Base-by-base conservation (phyloP, 257 asterid genomes). In the Forsythia viridissima region DNA sequence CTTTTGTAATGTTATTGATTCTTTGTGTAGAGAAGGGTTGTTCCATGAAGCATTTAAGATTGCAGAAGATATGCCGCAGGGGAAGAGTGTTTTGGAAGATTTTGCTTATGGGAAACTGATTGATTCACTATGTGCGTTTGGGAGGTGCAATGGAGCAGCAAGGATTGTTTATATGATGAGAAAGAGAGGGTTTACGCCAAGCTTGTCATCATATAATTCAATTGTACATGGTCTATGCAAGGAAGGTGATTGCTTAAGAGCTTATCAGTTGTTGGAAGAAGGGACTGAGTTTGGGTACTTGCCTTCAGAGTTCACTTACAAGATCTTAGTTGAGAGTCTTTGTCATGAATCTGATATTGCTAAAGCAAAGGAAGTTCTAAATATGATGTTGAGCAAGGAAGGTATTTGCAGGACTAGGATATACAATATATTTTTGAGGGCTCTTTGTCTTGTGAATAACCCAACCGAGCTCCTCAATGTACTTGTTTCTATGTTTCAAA, bases 131-230 rank as follows among this genome's bases (percentile, higher is more conserved):
- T 89, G 97, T 84, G 85, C 79, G 75, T 90, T 82, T 67, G 91
- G 88, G 80, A 90, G 91, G 91, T 90, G 85, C 81, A 95, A 93
- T 70, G 99, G 92, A 40, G 98, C 96, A 75, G 97, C 98, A 0
- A 89, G 99, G 84, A 85, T 93, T 77, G 90, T 92, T 55, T 93
- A 95, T 76, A 87, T 95, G 81, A 95, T 95, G 98, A 92, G 90
- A 57, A 93, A 89, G 89, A 87, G 87, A 82, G 96, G 97, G 6
- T 59, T 86, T 5, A 21, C 43, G n/a, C 98, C 97, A 1, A 85
- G 96, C 75, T 76, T 84, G 77, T 81, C 86, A n/a, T 88, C 94
- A 0, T 93, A 93, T 81, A 91, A 93, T 79, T 78, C 92, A 37
- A 87, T 93, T 69, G 85, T 93, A 6, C 98, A 93, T 71, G 98